Evolutionary conservation across 768 basidiomycete species (phyloP), one percentile per base, ranked within the genome.

Genomic region (Epithele typhae): DNA sequence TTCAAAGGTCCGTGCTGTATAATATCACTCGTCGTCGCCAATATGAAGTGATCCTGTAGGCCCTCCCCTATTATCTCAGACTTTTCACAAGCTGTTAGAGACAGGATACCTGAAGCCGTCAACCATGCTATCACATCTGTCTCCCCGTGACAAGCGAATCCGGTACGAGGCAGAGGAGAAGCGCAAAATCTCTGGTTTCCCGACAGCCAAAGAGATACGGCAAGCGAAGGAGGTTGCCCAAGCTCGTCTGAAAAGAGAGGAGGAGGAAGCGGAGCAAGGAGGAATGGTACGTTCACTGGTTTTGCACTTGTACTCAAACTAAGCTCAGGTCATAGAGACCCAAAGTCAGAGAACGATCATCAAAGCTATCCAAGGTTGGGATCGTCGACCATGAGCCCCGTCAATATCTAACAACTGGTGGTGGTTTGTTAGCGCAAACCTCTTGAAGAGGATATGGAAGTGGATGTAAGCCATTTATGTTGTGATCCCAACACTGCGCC

Each of bases 91-190:
- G 51, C 79, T 93, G 17, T 81, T 93, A n/a, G 72, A 78, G 2
- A 71, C 68, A 33, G 70, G 71, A n/a, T 92, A 91, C 65, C 68
- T 94, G 39, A 88, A 85, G 57, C 82, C 90, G 18, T 85, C 90
- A 15, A 90, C 88, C 1, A 59, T 79, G 25, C 71, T 87, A 17
- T 87, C 86, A 0, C 91, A 93, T 54, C 62, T 82, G 33, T 92
- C 90, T 19, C 88, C 88, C 8, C 73, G 78, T 24, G 91, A 93
- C 61, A 86, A 86, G 55, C 76, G 77, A 18, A 88, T 93, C 38
- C 74, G 81, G 51, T 92, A 91, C 59, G 89, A 90, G 60, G 71
- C 70, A 0, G 88, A 92, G 56, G 87, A 88, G 64, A 87, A 80
- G 61, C 71, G 70, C 4, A 87, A 83, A 64, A 81, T 89, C 1